These are phyloP conservation scores for Staphylotrichum tortipilum DNA, from an alignment of 495 filamentous ascomycete genomes.

Conservation along the genomic window DNA sequence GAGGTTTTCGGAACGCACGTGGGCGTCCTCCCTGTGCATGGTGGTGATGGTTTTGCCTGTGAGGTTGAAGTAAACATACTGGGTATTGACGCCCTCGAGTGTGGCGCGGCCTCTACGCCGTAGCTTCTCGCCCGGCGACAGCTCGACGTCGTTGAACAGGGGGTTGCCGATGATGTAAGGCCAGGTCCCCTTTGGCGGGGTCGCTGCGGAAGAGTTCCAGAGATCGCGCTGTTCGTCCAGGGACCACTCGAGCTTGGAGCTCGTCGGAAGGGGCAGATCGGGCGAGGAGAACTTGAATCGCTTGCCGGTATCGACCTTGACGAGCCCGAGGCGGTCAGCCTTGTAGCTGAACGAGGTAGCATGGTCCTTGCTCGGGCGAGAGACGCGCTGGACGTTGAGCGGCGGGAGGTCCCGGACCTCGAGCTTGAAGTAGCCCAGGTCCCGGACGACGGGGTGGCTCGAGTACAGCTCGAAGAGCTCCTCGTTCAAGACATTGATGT, in stretches of 20 bases:
- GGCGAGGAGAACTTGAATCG: constrained; percentile 15
- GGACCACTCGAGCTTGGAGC: constrained; percentile 17
- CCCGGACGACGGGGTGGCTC: constrained; percentile 17
- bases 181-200: constrained; percentile 19
- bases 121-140: constrained; percentile 26
- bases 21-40: constrained; percentile 29
- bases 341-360: constrained; percentile 25
- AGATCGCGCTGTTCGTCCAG: constrained; percentile 20
- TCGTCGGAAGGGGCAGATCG: constrained; percentile 17
- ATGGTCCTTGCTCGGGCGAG: constrained; percentile 20
- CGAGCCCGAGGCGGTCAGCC: constrained; percentile 14
- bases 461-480: constrained; percentile 24
- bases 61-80: constrained; percentile 30
- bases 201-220: constrained; percentile 22
- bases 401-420: constrained; percentile 20
- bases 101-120: constrained; percentile 17
- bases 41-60: constrained; percentile 26
- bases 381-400: constrained; percentile 15
- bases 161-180: constrained; percentile 29
- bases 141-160: constrained; percentile 25
- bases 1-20: constrained; percentile 28
- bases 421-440: constrained; percentile 27
- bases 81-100: constrained; percentile 27
- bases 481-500: constrained; percentile 24
- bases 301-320: constrained; percentile 27